These are phyloP conservation scores for Xerophyta viscosa DNA, from an alignment of 106 monocot species.

Conservation along the genomic window DNA sequence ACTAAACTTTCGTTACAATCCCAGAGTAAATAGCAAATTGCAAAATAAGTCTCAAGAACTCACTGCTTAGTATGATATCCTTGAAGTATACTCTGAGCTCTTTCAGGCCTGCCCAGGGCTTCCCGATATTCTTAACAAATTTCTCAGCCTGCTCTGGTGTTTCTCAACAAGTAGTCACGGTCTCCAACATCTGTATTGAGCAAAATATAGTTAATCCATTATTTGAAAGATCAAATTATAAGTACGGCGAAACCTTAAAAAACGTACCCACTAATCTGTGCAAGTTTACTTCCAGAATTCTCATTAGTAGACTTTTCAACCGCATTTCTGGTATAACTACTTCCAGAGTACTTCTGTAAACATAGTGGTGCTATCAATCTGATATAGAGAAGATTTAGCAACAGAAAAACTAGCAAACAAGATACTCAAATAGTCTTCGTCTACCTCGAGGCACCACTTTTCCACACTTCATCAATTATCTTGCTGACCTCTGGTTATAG, in stretches of 20 bases:
- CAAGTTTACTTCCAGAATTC: conserved; percentile 87
- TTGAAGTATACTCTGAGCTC: conserved; percentile 86
- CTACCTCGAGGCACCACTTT: conserved; percentile 53
- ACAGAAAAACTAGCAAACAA: neutral
- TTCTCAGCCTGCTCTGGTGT: conserved; percentile 48
- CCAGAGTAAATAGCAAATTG: neutral
- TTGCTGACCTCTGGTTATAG: conserved; percentile 51
- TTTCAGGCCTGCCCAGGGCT: conserved; percentile 87
- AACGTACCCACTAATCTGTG: conserved; percentile 73
- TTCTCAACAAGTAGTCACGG: conserved; percentile 56
- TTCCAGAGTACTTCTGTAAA: conserved; percentile 69
- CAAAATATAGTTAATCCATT: conserved; percentile 1
- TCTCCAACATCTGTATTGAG: conserved; percentile 74
- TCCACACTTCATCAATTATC: conserved; percentile 49
- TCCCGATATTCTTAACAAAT: conserved; percentile 84
- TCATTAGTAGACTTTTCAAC: conserved; percentile 67
- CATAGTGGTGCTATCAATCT: conserved; percentile 52
- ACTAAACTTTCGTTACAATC: too few relatives aligned
- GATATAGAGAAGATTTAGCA: conserved; percentile 4
- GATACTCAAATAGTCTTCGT: neutral
- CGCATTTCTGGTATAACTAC: conserved; percentile 72
- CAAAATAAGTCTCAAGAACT: conserved; percentile 12
- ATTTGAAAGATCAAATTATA: neutral
- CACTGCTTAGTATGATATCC: conserved; percentile 98
- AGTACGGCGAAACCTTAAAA: neutral